phyloP scores from a whole-genome alignment of 768 basidiomycete genomes.

The Goffeauzyma gilvescens region DNA sequence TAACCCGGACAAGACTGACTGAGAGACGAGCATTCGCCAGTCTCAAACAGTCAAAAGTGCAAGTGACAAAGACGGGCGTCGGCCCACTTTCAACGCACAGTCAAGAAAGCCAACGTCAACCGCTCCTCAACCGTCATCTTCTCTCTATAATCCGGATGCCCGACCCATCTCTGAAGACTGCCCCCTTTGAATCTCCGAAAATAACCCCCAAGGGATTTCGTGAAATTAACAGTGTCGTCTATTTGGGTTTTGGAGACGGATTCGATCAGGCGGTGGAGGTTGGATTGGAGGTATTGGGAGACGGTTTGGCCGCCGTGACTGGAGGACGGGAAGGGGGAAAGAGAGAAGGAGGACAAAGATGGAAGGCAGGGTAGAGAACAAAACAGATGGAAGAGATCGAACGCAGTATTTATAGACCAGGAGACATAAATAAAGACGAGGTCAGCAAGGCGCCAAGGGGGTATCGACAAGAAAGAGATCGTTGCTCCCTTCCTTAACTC shows the following conservation, averaged over 20 bases:
- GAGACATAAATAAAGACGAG: too few species aligned
- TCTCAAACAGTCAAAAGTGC: too few species aligned
- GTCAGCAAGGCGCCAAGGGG: conserved; percentile 2
- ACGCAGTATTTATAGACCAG: too few species aligned
- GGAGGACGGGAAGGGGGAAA: background rate
- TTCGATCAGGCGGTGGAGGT: conserved; percentile 70
- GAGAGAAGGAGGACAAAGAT: background rate
- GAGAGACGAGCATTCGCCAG: too few species aligned
- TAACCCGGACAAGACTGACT: too few species aligned
- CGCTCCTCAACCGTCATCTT: conserved; percentile 61
- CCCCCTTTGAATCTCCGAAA: conserved; percentile 78
- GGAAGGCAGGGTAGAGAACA: background rate
- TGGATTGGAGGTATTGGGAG: conserved; percentile 63
- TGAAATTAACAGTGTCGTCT: conserved; percentile 56
- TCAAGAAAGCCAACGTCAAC: conserved; percentile 67
- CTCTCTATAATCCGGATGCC: conserved; percentile 16
- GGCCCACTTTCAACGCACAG: conserved; percentile 40
- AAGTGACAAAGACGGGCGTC: too few species aligned
- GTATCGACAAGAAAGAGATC: background rate
- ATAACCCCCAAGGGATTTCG: conserved; percentile 62
- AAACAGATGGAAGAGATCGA: background rate
- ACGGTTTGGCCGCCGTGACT: conserved; percentile 86
- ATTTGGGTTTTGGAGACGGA: conserved; percentile 51
- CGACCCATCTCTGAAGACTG: conserved; percentile 36
- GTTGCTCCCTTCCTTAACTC: conserved; percentile 15